Conservation (phyloP, 2,329 filamentous ascomycete genomes). For the Aspergillus sojae region DNA sequence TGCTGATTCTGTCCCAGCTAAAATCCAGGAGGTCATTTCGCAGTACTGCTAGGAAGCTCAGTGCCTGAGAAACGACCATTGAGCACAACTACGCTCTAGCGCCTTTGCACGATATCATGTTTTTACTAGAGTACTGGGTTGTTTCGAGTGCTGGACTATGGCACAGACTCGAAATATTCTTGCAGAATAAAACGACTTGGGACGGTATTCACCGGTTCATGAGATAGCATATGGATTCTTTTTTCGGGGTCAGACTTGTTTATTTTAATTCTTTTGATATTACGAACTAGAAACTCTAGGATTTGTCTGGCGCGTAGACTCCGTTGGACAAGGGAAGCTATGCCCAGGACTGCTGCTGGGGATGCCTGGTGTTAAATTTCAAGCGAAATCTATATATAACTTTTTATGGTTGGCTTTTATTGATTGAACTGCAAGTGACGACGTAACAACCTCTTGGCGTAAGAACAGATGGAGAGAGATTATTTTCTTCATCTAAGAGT, state of each 20-base stretch:
- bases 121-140: not conserved
- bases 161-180: not conserved
- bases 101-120: not conserved
- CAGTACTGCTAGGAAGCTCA: not conserved
- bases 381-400: not conserved
- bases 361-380: no score
- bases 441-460: not conserved
- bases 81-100: not conserved
- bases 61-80: not conserved
- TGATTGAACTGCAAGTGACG: not conserved
- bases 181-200: not conserved
- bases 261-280: not conserved
- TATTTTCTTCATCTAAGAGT: not conserved
- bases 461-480: not conserved
- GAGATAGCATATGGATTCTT: not conserved
- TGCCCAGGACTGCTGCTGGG: not conserved
- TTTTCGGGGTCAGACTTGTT: not conserved
- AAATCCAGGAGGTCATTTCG: not conserved
- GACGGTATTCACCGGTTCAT: not conserved
- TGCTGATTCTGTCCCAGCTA: not conserved
- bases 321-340: not conserved
- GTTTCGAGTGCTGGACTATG: not conserved
- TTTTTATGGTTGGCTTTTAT: not conserved
- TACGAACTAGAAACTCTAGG: not conserved
- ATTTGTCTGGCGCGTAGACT: not conserved